Base-by-base conservation (phyloP, 2,329 filamentous ascomycete species). In the Thelonectria blattea region DNA sequence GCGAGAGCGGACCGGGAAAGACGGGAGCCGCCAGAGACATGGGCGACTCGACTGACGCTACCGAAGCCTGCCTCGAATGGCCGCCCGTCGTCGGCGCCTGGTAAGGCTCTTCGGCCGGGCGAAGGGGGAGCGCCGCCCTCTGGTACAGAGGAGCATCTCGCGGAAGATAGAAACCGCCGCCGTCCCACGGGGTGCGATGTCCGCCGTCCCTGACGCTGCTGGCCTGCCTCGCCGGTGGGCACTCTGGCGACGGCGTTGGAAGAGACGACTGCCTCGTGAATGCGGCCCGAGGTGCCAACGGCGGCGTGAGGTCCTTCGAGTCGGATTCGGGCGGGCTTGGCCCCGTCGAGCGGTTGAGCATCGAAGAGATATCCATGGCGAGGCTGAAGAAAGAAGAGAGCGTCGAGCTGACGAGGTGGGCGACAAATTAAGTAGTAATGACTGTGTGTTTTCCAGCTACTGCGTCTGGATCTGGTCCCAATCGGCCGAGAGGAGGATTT, bases 151-250 rank as follows among this genome's bases (percentile, higher is more conserved):
- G 72, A 48, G 81, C 77, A 12, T 76, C 74, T 45, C 79, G 70
- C 5, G 81, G 78, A 20, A 84, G 73, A 22, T 79, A 80, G 62
- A 81, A 84, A 43, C 81, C 81, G 34, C 77, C 79, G 17, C 78
- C 82, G 60, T 82, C 79, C 83, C 83, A 85, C 53, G 82, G 82
- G 41, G 75, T 83, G 56, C 81, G 78, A 30, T 61, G 64, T 64
- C 62, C 70, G 18, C 54, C 64, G 32, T 70, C 62, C 24, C 58
- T 66, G 18, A 58, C 45, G 46, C 68, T 66, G 62, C 58, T 65
- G 24, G 66, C 61, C 30, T 66, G 61, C 20, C 64, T 65, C n/a
- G 67, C 66, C 11, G 68, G 68, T 34, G 62, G 62, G 32, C 65
- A 68, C 32, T 77, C 76, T 8, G 73, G 73, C 10, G 73, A 76